Evolutionary conservation across 2,329 filamentous ascomycete genomes (phyloP).

Genomic region (Claviceps arundinis): DNA sequence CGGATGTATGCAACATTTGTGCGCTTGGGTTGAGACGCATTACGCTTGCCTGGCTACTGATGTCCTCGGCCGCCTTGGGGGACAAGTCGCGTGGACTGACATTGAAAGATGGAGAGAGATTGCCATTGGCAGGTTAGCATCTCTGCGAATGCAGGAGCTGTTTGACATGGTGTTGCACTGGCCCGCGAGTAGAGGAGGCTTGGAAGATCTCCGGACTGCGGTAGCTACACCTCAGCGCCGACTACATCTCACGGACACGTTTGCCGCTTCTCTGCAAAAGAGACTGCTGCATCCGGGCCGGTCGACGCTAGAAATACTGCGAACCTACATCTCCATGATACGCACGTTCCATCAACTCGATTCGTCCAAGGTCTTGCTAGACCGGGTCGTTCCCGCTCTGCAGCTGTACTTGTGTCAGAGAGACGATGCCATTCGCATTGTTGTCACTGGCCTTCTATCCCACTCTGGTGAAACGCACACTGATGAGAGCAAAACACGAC

Average conservation of each 20-base stretch:
- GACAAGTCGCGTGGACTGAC: constrained; percentile 37
- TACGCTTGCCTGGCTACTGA: constrained; percentile 53
- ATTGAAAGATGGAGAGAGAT: constrained; percentile 59
- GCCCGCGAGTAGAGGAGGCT: constrained; percentile 56
- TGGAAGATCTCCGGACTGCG: constrained; percentile 61
- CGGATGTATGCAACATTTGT: constrained; percentile 45
- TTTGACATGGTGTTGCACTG: constrained; percentile 70
- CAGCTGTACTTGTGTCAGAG: constrained; percentile 65
- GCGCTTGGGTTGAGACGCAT: constrained; percentile 53
- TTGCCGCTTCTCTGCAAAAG: constrained; percentile 50
- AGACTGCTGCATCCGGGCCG: constrained; percentile 62
- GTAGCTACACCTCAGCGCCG: constrained; percentile 56
- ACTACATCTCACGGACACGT: constrained; percentile 55
- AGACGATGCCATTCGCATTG: constrained; percentile 65
- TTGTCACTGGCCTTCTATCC: constrained; percentile 60
- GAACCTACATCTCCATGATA: constrained; percentile 69
- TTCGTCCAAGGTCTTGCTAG: constrained; percentile 62
- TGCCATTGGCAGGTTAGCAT: constrained; percentile 53
- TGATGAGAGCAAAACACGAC: constrained; percentile 32
- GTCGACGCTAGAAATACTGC: constrained; percentile 62
- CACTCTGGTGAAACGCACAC: constrained; percentile 41
- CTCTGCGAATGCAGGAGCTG: constrained; percentile 55
- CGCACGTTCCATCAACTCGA: constrained; percentile 63
- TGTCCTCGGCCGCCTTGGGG: constrained; percentile 37
- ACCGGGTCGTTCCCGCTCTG: constrained; percentile 59